These are phyloP conservation scores for Mucor piriformis DNA, from an alignment of 371 early-diverging fungal species.

Conservation along the genomic window DNA sequence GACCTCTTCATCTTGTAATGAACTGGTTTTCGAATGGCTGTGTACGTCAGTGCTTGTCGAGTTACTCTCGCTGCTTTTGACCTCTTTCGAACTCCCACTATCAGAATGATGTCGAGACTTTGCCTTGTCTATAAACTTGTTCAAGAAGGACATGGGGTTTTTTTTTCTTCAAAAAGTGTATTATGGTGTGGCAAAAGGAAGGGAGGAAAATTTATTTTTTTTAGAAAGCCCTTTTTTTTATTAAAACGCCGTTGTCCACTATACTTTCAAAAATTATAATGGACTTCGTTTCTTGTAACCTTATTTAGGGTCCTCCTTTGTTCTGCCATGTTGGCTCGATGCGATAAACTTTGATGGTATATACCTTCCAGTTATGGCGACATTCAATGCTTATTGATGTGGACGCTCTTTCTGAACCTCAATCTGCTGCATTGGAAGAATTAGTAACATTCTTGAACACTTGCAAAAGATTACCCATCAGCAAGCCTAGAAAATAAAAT, in stretches of 20 bases:
- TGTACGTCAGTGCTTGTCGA: neutral
- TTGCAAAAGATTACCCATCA: too few species aligned
- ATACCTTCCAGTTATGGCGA: too few species aligned
- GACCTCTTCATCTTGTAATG: conserved; percentile 12
- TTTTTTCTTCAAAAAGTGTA: neutral
- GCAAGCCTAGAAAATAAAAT: too few species aligned
- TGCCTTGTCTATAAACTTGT: conserved; percentile 32
- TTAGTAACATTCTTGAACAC: too few species aligned
- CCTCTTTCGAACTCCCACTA: conserved; percentile 5
- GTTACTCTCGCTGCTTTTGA: neutral
- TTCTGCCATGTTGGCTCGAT: too few species aligned
- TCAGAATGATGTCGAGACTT: conserved; percentile 23
- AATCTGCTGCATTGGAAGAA: too few species aligned
- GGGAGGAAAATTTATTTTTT: neutral
- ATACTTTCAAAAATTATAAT: too few species aligned
- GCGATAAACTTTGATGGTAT: too few species aligned
- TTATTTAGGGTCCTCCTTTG: too few species aligned
- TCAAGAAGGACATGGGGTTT: conserved; percentile 24
- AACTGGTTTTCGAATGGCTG: neutral
- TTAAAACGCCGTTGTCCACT: neutral
- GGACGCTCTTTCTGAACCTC: too few species aligned
- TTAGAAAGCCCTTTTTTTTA: neutral
- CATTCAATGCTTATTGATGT: too few species aligned
- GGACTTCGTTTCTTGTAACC: too few species aligned
- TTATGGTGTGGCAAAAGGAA: neutral